Evolutionary conservation across 208 protist genomes (phyloP), one percentile per base, ranked within the genome.

Genomic region (Endotrypanum monterogeii): DNA sequence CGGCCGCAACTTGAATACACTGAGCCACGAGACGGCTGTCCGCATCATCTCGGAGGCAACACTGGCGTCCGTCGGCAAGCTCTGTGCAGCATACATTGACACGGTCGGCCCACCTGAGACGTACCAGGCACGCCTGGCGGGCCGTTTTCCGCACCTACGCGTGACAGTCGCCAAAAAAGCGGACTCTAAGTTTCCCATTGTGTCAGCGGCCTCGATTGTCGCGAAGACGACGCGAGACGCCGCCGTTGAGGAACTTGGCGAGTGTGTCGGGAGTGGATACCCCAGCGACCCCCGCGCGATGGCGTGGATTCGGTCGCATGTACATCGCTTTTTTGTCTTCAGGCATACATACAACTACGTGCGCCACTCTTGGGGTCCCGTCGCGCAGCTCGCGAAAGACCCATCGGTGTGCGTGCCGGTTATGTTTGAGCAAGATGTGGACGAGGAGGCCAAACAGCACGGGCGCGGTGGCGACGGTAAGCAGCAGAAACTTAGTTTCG

Each of bases 51-150:
- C 86, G 50, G 67, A 89, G 25, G 88, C 90, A 8, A 91, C 93
- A 56, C 67, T 98, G 7, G 84, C 87, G 52, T 87, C 75, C 6
- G 63, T 70, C n/a, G 92, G 91, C 16, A 92, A 89, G 82, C 76
- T 98, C 55, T 89, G 78, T 51, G 90, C 91, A 37, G 90, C 94
- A 4, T 99, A 94, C 84, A 86, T 99, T n/a, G 97, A 98, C 83
- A 98, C 96, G 3, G 95, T 98, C 37, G 94, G 95, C 0, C 86
- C 92, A 8, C 89, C 95, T 4, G 83, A 88, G 62, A 85, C 87
- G 48, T 99, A 98, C 76, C 82, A 93, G 73, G 56, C 72, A 0
- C 83, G 86, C 37, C 83, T 99, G 32, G 39, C 85, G 11, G 81
- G 83, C 23, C 80, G 90, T 41, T 98, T 98, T 67, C 96, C 95